phyloP scores from a whole-genome alignment of 192 early-diverging fungal species.

The Podila verticillata region DNA sequence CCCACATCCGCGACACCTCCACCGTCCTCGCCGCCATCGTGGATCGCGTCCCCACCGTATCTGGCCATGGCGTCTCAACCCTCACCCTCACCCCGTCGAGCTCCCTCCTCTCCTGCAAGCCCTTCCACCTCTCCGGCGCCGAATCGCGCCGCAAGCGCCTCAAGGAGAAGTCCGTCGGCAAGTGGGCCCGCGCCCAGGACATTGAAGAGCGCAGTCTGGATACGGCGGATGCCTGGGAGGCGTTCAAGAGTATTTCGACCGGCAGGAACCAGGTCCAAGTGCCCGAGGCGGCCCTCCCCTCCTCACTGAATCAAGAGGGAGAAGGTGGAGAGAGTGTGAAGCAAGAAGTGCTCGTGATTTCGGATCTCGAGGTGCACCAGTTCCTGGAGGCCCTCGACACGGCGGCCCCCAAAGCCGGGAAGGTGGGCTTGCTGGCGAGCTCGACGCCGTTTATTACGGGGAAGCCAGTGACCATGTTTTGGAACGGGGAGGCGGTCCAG shows the following conservation, averaged over 20 bases:
- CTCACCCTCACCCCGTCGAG: conserved; percentile 17
- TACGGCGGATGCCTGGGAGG: conserved; percentile 34
- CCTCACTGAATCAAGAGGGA: not conserved
- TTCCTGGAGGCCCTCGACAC: conserved; percentile 60
- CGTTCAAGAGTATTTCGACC: conserved; percentile 41
- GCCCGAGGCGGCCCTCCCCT: conserved; percentile 16
- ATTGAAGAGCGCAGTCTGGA: conserved; percentile 47
- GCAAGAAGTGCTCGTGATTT: conserved; percentile 52
- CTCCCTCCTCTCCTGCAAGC: conserved; percentile 11
- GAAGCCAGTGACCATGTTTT: conserved; percentile 59
- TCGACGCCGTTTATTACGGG: conserved; percentile 68
- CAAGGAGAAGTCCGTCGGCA: conserved; percentile 38
- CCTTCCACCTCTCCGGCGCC: conserved; percentile 36
- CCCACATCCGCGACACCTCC: conserved; percentile 10
- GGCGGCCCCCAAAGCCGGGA: conserved; percentile 49
- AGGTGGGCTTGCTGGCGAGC: conserved; percentile 58
- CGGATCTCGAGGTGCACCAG: conserved; percentile 64
- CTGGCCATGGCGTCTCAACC: conserved; percentile 47
- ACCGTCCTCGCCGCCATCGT: conserved; percentile 32
- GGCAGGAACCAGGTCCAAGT: conserved; percentile 40
- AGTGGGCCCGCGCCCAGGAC: conserved; percentile 50
- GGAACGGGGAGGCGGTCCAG: conserved; percentile 50
- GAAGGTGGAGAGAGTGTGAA: not conserved
- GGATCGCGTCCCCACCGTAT: conserved; percentile 34
- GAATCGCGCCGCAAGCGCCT: conserved; percentile 32